phyloP scores from a whole-genome alignment of 805 yeast species.

The Kazachstania africana region DNA sequence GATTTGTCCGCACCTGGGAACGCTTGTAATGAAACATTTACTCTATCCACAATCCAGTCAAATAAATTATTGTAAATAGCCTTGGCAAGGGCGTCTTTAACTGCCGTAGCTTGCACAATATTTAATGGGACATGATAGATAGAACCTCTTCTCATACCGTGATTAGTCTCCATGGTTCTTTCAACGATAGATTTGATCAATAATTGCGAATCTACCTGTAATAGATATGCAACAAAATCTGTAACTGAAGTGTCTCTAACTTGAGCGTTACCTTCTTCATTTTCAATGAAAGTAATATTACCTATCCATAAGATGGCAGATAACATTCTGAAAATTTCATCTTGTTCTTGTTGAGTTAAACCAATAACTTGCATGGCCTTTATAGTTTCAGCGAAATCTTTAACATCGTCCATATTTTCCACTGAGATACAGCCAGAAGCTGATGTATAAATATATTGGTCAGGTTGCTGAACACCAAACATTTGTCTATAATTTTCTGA shows the following conservation, averaged over 20 bases:
- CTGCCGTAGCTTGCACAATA: constrained; percentile 86
- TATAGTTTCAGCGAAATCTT: constrained; percentile 71
- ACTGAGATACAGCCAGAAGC: constrained; percentile 79
- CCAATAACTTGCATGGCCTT: constrained; percentile 87
- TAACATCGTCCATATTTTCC: constrained; percentile 71
- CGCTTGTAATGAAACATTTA: constrained; percentile 62
- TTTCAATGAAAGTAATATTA: constrained; percentile 74
- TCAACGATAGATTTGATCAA: constrained; percentile 61
- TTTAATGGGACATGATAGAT: constrained; percentile 91
- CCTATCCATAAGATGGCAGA: constrained; percentile 92
- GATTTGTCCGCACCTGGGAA: constrained; percentile 47
- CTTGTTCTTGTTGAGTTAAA: constrained; percentile 70
- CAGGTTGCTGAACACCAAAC: constrained; percentile 90
- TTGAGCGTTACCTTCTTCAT: constrained; percentile 75
- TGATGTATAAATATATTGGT: constrained; percentile 80
- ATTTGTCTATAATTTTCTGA: constrained; percentile 70
- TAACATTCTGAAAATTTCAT: constrained; percentile 73
- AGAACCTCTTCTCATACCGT: constrained; percentile 84
- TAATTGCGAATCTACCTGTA: constrained; percentile 63
- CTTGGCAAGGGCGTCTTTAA: constrained; percentile 88
- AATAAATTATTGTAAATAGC: constrained; percentile 86
- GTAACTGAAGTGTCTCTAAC: constrained; percentile 85
- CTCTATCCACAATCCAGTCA: constrained; percentile 93
- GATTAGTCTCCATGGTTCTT: constrained; percentile 79
- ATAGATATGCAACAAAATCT: constrained; percentile 81